These are phyloP conservation scores for Penicillium sp. DNA, from an alignment of 2,329 filamentous ascomycete species.

Conservation along the genomic window DNA sequence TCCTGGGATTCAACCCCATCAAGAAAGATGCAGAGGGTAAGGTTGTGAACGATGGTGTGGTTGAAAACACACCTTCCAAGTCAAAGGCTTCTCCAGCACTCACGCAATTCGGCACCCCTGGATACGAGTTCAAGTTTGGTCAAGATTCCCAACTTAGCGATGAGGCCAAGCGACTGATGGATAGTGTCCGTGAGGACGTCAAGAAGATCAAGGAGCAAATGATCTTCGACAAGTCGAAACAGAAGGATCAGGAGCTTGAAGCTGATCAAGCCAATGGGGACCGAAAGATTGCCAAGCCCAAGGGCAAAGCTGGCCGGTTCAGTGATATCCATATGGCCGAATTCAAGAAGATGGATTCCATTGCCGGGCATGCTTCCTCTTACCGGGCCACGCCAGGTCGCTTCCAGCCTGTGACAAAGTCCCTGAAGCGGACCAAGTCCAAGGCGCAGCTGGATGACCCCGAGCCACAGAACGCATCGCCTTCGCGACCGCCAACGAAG, in stretches of 20 bases:
- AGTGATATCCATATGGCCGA: constrained; percentile 81
- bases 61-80: constrained; percentile 45
- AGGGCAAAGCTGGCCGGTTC: constrained; percentile 73
- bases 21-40: constrained; percentile 46
- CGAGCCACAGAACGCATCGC: constrained; percentile 46
- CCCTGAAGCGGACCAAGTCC: constrained; percentile 53
- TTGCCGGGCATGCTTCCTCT: constrained; percentile 77
- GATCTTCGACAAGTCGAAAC: constrained; percentile 58
- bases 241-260: constrained; percentile 48
- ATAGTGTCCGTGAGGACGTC: constrained; percentile 69
- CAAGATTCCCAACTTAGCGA: constrained; percentile 47
- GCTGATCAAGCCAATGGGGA: constrained; percentile 45
- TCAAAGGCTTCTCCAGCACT: constrained; percentile 31
- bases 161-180: constrained; percentile 57
- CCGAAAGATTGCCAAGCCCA: constrained; percentile 76
- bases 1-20: constrained; percentile 78
- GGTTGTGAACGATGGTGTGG: constrained; percentile 28
- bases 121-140: constrained; percentile 48
- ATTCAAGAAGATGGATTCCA: constrained; percentile 98
- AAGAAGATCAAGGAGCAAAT: constrained; percentile 68
- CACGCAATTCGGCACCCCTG: constrained; percentile 42
- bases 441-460: constrained; percentile 66
- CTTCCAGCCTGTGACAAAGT: constrained; percentile 40
- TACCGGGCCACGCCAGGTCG: constrained; percentile 54
- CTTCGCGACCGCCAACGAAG: constrained; percentile 32